Conservation (phyloP, 2,329 filamentous ascomycete species). For the Knufia petricola region DNA sequence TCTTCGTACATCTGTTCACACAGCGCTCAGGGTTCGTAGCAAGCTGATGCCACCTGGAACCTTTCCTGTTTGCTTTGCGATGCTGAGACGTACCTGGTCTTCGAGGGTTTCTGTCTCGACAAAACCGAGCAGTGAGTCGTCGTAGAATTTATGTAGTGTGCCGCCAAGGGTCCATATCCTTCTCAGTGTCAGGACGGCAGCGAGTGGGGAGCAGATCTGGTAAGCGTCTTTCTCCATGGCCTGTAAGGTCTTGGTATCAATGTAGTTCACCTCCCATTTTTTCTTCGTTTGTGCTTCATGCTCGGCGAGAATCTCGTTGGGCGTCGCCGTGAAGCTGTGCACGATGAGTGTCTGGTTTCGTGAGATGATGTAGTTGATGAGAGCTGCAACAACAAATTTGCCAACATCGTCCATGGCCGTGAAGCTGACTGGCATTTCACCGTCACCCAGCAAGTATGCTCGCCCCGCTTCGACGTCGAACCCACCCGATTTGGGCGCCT, state of each 20-base stretch:
- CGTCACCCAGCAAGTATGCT: conserved; percentile 54
- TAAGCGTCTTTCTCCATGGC: conserved; percentile 51
- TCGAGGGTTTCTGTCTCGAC: conserved; percentile 46
- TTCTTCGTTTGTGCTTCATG: conserved; percentile 56
- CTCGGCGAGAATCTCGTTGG: conserved; percentile 53
- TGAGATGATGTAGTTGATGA: conserved; percentile 47
- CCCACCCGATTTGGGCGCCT: conserved; percentile 38
- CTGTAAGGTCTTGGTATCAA: conserved; percentile 45
- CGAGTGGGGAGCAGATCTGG: conserved; percentile 42
- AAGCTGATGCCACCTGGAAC: conserved; percentile 21
- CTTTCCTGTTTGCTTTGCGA: conserved; percentile 20
- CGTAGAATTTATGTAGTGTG: conserved; percentile 59
- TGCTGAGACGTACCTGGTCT: conserved; percentile 25
- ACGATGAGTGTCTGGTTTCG: conserved; percentile 53
- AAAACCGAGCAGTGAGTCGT: conserved; percentile 52
- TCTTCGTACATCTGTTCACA: neutral
- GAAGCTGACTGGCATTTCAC: conserved; percentile 53
- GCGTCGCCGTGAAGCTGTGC: conserved; percentile 61
- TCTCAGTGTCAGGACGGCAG: conserved; percentile 51
- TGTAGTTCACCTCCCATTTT: conserved; percentile 46
- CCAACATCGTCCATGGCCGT: conserved; percentile 65
- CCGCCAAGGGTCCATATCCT: conserved; percentile 66
- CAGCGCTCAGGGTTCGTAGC: conserved; percentile 19
- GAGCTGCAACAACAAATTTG: conserved; percentile 52
- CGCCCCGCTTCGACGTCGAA: conserved; percentile 50